Evolutionary conservation across 331 rosid genomes (phyloP), one percentile per base, ranked within the genome.

Genomic region (Saraca asoca): DNA sequence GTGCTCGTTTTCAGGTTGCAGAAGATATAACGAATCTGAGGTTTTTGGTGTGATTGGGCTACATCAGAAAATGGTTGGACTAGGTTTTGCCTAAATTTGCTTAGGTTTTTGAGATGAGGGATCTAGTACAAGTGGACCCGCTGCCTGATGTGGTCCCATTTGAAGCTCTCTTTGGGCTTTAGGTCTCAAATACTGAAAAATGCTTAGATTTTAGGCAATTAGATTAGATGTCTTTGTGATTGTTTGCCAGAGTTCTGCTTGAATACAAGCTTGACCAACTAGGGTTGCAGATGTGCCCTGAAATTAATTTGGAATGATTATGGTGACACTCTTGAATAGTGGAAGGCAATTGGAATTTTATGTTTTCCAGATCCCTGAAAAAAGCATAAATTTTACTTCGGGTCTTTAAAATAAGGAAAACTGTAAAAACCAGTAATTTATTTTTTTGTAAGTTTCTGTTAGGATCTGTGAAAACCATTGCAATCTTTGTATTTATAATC

Each of bases 221-320:
- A 8, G 14, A 58, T 17, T 8, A 15, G 31, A 24, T 24, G 31
- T 24, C 3, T 7, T 18, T 43, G 17, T 24, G 60, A 43, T 56
- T 59, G 16, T 46, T 39, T 13, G 19, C 52, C 8, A 13, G 24
- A 18, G 45, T 12, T 60, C 18, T 10, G 7, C 7, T 5, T 39
- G 43, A 15, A 46, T 57, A 12, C 60, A 37, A 53, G n/a, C 16
- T 71, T 74, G 56, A 33, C 45, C 39, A 24, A n/a, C n/a, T n/a
- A n/a, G n/a, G n/a, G n/a, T n/a, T n/a, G n/a, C n/a, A n/a, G n/a
- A n/a, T n/a, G n/a, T n/a, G n/a, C n/a, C n/a, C n/a, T n/a, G n/a
- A n/a, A n/a, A n/a, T n/a, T n/a, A n/a, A n/a, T n/a, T n/a, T 37
- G 0, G 41, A 37, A 9, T 9, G 62, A 45, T 29, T 48, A 18